These are phyloP conservation scores for Tetracladium maxilliforme DNA, from an alignment of 2,329 filamentous ascomycete genomes.

Conservation along the genomic window DNA sequence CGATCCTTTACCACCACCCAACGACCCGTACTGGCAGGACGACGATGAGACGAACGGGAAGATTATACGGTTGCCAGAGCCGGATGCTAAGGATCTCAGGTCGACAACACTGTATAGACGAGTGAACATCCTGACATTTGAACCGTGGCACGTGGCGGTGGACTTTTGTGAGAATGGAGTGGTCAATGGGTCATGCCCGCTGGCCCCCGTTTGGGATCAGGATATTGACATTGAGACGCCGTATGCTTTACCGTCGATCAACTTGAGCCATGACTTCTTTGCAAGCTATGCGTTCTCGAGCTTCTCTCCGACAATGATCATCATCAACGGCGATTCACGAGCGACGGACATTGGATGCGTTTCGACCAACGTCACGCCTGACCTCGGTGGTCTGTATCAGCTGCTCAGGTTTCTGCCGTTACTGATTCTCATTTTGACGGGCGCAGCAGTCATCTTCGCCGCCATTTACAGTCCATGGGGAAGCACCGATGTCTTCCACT, in stretches of 20 bases:
- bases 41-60: conserved; percentile 50
- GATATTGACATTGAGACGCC: conserved; percentile 24
- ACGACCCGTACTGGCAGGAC: conserved; percentile 48
- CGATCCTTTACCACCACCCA: conserved; percentile 41
- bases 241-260: conserved; percentile 53
- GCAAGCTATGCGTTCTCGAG: conserved; percentile 82
- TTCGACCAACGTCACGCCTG: conserved; percentile 69
- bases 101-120: conserved; percentile 61
- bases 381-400: conserved; percentile 56
- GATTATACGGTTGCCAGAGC: conserved; percentile 50
- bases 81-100: conserved; percentile 28
- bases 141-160: conserved; percentile 39
- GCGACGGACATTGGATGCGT: conserved; percentile 63
- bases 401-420: conserved; percentile 65
- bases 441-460: conserved; percentile 68
- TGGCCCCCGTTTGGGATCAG: conserved; percentile 55
- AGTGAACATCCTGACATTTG: conserved; percentile 64
- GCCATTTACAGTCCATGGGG: conserved; percentile 91
- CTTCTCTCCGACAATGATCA: conserved; percentile 55
- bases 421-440: conserved; percentile 65
- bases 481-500: conserved; percentile 76
- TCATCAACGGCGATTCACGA: conserved; percentile 58
- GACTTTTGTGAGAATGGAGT: conserved; percentile 54
- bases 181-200: conserved; percentile 54
- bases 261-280: conserved; percentile 56